These are phyloP conservation scores for Pyrenochaeta sp. DNA, from an alignment of 2,329 filamentous ascomycete genomes.

Conservation along the genomic window DNA sequence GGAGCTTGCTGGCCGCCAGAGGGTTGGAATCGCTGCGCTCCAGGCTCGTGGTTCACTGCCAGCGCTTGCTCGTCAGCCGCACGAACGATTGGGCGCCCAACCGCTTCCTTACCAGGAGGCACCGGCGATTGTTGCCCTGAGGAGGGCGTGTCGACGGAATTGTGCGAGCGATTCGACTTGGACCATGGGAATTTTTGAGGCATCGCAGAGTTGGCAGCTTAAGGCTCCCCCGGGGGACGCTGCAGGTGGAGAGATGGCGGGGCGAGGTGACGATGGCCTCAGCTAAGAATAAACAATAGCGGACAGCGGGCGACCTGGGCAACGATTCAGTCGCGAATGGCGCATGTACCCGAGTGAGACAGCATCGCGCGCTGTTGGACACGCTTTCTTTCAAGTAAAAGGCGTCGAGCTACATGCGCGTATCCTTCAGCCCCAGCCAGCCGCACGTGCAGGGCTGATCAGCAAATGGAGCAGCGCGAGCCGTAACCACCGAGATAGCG, in stretches of 20 bases:
- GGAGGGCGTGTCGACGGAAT: conserved; percentile 45
- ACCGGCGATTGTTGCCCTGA: conserved; percentile 44
- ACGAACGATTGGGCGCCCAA: conserved; percentile 33
- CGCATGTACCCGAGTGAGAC: conserved; percentile 23
- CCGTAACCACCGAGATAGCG: conserved; percentile 28
- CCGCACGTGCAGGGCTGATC: conserved; percentile 40
- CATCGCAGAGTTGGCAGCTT: conserved; percentile 44
- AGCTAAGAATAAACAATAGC: conserved; percentile 47
- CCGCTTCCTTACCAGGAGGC: conserved; percentile 43
- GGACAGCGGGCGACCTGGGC: conserved; percentile 28
- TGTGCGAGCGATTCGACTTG: conserved; percentile 51
- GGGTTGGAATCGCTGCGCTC: conserved; percentile 34
- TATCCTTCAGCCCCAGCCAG: conserved; percentile 33
- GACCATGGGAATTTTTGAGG: conserved; percentile 48
- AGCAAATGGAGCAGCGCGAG: conserved; percentile 35
- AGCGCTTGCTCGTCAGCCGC: conserved; percentile 46
- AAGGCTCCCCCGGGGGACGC: conserved; percentile 27
- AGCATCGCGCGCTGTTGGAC: conserved; percentile 28
- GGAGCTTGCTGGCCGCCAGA: conserved; percentile 32
- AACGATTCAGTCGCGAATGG: conserved; percentile 27
- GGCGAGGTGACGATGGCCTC: conserved; percentile 28
- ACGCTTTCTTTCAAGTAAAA: conserved; percentile 26
- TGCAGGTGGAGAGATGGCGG: conserved; percentile 30
- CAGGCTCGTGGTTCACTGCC: conserved; percentile 45
- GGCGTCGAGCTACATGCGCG: conserved; percentile 26